phyloP scores from a whole-genome alignment of 176 grass and related monocot species.

The Elymus sibiricus region DNA sequence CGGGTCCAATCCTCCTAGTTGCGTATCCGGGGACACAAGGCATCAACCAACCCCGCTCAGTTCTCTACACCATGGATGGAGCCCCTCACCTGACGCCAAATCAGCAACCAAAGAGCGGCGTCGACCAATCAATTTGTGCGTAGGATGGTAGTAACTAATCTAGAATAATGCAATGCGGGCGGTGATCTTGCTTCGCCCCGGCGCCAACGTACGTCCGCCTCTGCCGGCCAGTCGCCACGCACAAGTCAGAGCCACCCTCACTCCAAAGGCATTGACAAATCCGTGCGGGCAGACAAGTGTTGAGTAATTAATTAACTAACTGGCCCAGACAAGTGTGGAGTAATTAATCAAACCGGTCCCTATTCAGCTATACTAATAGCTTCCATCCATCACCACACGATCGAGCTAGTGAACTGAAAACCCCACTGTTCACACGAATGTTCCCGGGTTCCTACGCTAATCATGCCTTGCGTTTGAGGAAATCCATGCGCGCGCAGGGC shows the following conservation, averaged over 20 bases:
- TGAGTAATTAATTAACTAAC: background rate
- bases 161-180: too few relatives aligned
- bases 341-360: background rate
- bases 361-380: too few relatives aligned
- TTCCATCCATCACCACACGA: background rate
- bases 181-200: background rate
- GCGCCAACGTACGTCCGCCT: background rate
- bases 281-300: background rate
- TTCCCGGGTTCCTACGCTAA: constrained; percentile 42
- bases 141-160: too few relatives aligned
- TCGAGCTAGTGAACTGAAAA: background rate
- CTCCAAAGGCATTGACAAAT: constrained; percentile 59
- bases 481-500: constrained; percentile 5
- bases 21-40: constrained; percentile 43
- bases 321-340: background rate
- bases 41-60: constrained; percentile 18
- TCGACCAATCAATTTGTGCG: background rate
- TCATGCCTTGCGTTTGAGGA: constrained; percentile 41
- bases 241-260: constrained; percentile 33
- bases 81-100: constrained; percentile 21
- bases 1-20: background rate
- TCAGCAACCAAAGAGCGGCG: background rate
- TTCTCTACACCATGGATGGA: background rate
- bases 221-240: background rate
- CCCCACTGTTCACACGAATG: background rate